Evolutionary conservation across 2,329 filamentous ascomycete species (phyloP).

Genomic region (Pestalotiopsis sp.): DNA sequence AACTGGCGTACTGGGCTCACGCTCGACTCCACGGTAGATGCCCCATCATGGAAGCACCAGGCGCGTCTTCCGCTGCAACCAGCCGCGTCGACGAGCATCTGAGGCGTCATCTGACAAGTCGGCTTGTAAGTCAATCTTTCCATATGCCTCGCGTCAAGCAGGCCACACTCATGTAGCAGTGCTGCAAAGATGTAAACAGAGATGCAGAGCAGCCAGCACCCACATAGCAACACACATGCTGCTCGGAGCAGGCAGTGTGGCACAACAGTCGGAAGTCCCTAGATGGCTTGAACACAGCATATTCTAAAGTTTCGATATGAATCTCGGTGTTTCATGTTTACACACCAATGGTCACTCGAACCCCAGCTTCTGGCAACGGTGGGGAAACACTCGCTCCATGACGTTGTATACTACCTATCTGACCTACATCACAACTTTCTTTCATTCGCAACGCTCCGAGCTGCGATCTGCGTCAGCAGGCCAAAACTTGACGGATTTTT

Average conservation of each 20-base stretch:
- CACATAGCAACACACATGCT: neutral
- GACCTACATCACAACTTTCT: neutral
- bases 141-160: neutral
- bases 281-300: conserved; percentile 24
- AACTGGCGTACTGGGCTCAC: neutral
- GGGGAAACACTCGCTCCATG: conserved; percentile 13
- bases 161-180: neutral
- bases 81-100: neutral
- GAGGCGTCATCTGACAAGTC: neutral
- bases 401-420: neutral
- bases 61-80: neutral
- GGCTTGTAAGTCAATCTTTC: neutral
- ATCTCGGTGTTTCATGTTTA: conserved; percentile 6
- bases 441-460: neutral
- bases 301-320: conserved; percentile 19
- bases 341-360: conserved; percentile 2
- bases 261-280: conserved; percentile 31
- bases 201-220: neutral
- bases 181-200: neutral
- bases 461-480: neutral
- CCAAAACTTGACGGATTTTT: neutral
- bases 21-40: neutral
- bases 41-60: neutral
- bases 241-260: conserved; percentile 19
- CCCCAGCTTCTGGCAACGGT: conserved; percentile 23